These are phyloP conservation scores for Elsinoe perseae DNA, from an alignment of 2,329 filamentous ascomycete genomes.

Conservation along the genomic window DNA sequence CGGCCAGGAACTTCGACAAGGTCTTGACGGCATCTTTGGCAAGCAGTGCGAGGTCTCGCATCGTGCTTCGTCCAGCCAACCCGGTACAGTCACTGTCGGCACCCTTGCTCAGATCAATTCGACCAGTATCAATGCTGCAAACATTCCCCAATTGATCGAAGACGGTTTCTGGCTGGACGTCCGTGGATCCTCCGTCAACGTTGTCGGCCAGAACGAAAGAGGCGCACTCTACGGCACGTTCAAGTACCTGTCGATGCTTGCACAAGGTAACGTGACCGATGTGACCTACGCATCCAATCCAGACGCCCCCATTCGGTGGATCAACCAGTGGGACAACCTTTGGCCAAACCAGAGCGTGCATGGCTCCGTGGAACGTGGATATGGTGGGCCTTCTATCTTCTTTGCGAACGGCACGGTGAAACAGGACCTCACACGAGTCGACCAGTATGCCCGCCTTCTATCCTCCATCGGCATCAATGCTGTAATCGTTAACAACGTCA, in stretches of 20 bases:
- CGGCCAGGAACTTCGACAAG: constrained; percentile 50
- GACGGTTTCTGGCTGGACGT: constrained; percentile 57
- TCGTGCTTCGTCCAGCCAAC: constrained; percentile 26
- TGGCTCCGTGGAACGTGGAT: constrained; percentile 60
- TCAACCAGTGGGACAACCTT: constrained; percentile 68
- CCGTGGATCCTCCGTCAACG: constrained; percentile 42
- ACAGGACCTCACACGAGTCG: constrained; percentile 52
- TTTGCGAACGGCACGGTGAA: constrained; percentile 51
- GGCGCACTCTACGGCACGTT: constrained; percentile 63
- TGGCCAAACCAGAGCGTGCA: constrained; percentile 29
- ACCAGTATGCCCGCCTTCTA: constrained; percentile 57
- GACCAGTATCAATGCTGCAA: constrained; percentile 29
- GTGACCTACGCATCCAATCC: constrained; percentile 48
- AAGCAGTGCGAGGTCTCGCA: constrained; percentile 26
- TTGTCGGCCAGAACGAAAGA: constrained; percentile 58
- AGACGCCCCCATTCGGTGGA: constrained; percentile 57
- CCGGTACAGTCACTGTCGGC: constrained; percentile 42
- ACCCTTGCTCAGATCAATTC: constrained; percentile 40
- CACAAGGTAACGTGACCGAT: constrained; percentile 48
- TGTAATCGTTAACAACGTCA: constrained; percentile 64
- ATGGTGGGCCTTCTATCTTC: constrained; percentile 61
- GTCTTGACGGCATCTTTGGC: constrained; percentile 51
- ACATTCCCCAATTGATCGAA: constrained; percentile 38
- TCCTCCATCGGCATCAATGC: constrained; percentile 61
- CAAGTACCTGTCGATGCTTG: constrained; percentile 59